Evolutionary conservation across 805 yeast species (phyloP), one percentile per base, ranked within the genome.

Genomic region (Kazachstania africana): DNA sequence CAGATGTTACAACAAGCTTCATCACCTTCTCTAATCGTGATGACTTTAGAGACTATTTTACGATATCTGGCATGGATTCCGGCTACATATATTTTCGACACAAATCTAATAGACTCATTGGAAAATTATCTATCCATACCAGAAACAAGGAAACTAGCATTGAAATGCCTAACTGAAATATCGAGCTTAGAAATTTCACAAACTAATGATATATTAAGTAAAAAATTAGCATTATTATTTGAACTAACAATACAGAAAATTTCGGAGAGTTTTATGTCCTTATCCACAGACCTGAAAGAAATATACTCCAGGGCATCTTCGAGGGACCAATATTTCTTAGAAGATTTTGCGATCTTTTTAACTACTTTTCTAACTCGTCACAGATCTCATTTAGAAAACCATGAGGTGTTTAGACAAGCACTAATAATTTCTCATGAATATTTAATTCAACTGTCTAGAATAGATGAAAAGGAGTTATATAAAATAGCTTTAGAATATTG

Each of bases 51-150:
- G 41, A 74, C 93, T 13, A 60, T 91, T 39, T 64, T 78, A 42
- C 75, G 78, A 50, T 88, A 87, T 57, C 66, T 91, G 34, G 85
- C 79, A 40, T 91, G 97, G 97, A 79, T 88, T 42, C 96, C 97
- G 12, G 59, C 72, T 28, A 82, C 78, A 29, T 88, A 75, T 54
- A 74, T 88, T 31, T 87, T 84, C 57, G 91, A 85, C 51, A 82
- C 95, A 1, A 73, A 80, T 43, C 57, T 91, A 27, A 64, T 88
- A 44, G 70, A 68, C 15, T 48, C 83, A 32, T 66, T 88, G 39
- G 62, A 68, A 25, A 80, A 82, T 53, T 87, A 82, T 47, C 63
- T 91, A 44, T 67, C 66, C 16, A 79, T 82, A 12, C 68, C 70
- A 4, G 84, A 78, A 44, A 82, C 87, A 29, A 68, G 96, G 57